These are phyloP conservation scores for Taiwanofungus camphoratus DNA, from an alignment of 1,284 basidiomycete species.

Conservation along the genomic window DNA sequence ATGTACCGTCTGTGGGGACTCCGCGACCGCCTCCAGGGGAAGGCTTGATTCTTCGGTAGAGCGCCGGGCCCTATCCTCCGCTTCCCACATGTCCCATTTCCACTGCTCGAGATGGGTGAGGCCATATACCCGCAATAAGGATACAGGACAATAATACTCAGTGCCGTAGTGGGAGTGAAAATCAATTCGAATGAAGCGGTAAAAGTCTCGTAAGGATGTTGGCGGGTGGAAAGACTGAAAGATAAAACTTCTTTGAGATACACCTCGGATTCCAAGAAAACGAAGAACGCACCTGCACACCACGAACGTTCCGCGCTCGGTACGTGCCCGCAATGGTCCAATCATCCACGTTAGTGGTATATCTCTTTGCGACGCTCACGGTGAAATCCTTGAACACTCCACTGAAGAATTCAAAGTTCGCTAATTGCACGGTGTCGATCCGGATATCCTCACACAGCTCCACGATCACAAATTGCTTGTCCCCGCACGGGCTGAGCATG, in stretches of 20 bases:
- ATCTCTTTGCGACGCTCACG: slow-evolving; percentile 80
- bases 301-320: slow-evolving; percentile 83
- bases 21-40: slow-evolving; percentile 21
- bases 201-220: slow-evolving; percentile 70
- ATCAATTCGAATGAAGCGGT: slow-evolving; percentile 91
- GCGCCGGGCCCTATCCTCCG: slow-evolving; percentile 48
- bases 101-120: slow-evolving; percentile 96
- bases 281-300: slow-evolving; percentile 71
- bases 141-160: slow-evolving; percentile 96
- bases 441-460: slow-evolving; percentile 97
- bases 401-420: slow-evolving; percentile 98
- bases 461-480: slow-evolving; percentile 83
- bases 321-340: slow-evolving; percentile 77
- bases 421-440: slow-evolving; percentile 93
- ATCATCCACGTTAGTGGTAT: slow-evolving; percentile 55
- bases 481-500: slow-evolving; percentile 92
- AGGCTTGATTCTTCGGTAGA: slow-evolving; percentile 18
- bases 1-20: slow-evolving; percentile 15
- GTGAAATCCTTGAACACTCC: slow-evolving; percentile 92
- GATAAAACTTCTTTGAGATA: too few species aligned
- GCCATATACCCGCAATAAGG: slow-evolving; percentile 90
- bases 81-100: slow-evolving; percentile 83
- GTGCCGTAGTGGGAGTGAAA: slow-evolving; percentile 92
- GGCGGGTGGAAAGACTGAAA: slow-evolving; percentile 73
- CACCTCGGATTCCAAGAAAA: too few species aligned